phyloP scores from a whole-genome alignment of 495 filamentous ascomycete genomes.

The Penicillium roqueforti region DNA sequence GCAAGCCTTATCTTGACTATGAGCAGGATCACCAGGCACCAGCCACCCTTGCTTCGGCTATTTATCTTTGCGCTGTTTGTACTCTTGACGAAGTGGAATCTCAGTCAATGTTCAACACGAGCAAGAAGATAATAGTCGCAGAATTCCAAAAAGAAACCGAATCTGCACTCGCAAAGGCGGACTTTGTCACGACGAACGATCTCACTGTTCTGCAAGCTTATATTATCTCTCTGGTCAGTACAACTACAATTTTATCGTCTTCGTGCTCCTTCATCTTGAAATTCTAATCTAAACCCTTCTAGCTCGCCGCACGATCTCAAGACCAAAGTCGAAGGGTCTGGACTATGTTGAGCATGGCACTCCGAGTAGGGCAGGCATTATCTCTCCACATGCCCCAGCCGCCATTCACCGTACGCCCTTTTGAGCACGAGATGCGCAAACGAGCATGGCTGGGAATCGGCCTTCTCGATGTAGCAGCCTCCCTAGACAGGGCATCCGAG shows the following conservation, averaged over 20 bases:
- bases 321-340: conserved; percentile 41
- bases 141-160: conserved; percentile 49
- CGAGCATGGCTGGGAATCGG: conserved; percentile 37
- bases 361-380: conserved; percentile 64
- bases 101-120: conserved; percentile 33
- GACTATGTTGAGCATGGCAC: conserved; percentile 61
- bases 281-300: conserved; percentile 20
- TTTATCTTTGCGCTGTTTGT: conserved; percentile 50
- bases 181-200: conserved; percentile 52
- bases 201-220: conserved; percentile 55
- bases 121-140: conserved; percentile 34
- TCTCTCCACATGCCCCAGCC: conserved; percentile 52
- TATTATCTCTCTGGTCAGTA: conserved; percentile 47
- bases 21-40: conserved; percentile 31
- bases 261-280: conserved; percentile 11
- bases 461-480: conserved; percentile 34
- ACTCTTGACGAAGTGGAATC: conserved; percentile 44
- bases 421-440: conserved; percentile 35
- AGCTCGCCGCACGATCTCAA: conserved; percentile 44
- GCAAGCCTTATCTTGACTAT: conserved; percentile 32
- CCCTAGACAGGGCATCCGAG: conserved; percentile 34
- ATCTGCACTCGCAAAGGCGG: conserved; percentile 44
- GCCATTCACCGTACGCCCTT: conserved; percentile 29
- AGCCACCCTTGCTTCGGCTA: conserved; percentile 43
- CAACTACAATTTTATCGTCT: background rate